phyloP scores from a whole-genome alignment of 2,329 filamentous ascomycete genomes.

The Chrysosporium keratinophilum region DNA sequence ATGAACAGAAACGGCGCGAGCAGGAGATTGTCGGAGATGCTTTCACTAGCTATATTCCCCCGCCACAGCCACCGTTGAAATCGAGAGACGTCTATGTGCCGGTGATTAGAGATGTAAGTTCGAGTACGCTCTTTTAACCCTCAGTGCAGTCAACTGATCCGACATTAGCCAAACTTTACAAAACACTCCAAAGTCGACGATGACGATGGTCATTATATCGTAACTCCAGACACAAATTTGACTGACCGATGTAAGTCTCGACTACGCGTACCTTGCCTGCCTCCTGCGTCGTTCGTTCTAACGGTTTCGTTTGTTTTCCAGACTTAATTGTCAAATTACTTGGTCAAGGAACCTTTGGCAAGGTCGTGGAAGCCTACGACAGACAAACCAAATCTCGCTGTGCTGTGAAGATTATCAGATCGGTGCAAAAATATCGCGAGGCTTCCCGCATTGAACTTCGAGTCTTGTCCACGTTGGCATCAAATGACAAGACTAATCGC shows the following conservation, averaged over 20 bases:
- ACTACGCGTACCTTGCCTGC: not conserved
- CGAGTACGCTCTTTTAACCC: too few relatives aligned
- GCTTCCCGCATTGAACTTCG: slow-evolving; percentile 89
- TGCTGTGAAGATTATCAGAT: slow-evolving; percentile 95
- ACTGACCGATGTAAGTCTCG: slow-evolving; percentile 72
- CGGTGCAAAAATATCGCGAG: slow-evolving; percentile 95
- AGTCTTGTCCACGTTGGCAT: slow-evolving; percentile 80
- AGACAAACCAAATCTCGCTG: slow-evolving; percentile 66
- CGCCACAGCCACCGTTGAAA: slow-evolving; percentile 81
- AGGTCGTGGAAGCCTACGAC: slow-evolving; percentile 89
- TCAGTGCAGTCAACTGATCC: not conserved
- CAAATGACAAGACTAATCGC: slow-evolving; percentile 81
- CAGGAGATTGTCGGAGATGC: slow-evolving; percentile 60
- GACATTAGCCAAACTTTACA: slow-evolving; percentile 35
- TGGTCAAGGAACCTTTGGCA: slow-evolving; percentile 95
- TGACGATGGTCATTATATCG: slow-evolving; percentile 94
- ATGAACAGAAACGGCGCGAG: slow-evolving; percentile 70
- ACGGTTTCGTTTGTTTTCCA: slow-evolving; percentile 30
- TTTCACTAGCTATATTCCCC: slow-evolving; percentile 71
- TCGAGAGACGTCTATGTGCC: slow-evolving; percentile 63
- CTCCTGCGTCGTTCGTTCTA: slow-evolving; percentile 8
- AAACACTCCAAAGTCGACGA: slow-evolving; percentile 73
- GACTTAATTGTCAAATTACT: slow-evolving; percentile 83
- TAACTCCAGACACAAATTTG: slow-evolving; percentile 72
- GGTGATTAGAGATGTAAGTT: slow-evolving; percentile 49